A percentile compares a stretch with the other conserved stretches of the same genome.
Conservation (phyloP, 1,284 basidiomycete genomes). For the Ganoderma lingzhi region DNA sequence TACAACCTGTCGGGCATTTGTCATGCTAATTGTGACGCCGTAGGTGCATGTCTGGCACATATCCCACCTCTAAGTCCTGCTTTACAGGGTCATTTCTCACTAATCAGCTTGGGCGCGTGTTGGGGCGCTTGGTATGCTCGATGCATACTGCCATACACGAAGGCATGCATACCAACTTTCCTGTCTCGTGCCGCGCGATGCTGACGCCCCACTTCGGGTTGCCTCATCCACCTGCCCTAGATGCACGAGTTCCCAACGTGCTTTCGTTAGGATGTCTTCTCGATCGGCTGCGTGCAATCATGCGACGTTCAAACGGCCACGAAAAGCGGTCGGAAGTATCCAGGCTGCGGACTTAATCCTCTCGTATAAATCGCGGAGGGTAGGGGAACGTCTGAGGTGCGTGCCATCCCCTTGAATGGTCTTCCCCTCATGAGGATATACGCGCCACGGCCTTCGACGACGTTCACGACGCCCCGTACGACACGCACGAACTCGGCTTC, state of each 20-base stretch:
- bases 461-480: slow-evolving; percentile 5
- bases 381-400: too few species aligned
- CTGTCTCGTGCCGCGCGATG: too few species aligned
- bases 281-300: not conserved
- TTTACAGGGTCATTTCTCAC: not conserved
- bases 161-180: slow-evolving; percentile 1
- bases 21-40: not conserved
- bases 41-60: not conserved
- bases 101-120: not conserved
- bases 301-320: not conserved
- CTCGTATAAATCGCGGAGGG: not conserved
- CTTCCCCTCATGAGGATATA: slow-evolving; percentile 6
- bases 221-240: not conserved
- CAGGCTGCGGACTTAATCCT: not conserved
- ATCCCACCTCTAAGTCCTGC: not conserved
- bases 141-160: slow-evolving; percentile 1
- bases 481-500: slow-evolving; percentile 7
- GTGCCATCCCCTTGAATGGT: not conserved
- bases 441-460: slow-evolving; percentile 3
- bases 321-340: not conserved
- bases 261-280: not conserved
- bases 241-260: not conserved
- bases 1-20: not conserved
- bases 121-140: not conserved
- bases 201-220: not conserved